These are phyloP conservation scores for Carallia brachiata DNA, from an alignment of 345 rosid species.

Conservation along the genomic window DNA sequence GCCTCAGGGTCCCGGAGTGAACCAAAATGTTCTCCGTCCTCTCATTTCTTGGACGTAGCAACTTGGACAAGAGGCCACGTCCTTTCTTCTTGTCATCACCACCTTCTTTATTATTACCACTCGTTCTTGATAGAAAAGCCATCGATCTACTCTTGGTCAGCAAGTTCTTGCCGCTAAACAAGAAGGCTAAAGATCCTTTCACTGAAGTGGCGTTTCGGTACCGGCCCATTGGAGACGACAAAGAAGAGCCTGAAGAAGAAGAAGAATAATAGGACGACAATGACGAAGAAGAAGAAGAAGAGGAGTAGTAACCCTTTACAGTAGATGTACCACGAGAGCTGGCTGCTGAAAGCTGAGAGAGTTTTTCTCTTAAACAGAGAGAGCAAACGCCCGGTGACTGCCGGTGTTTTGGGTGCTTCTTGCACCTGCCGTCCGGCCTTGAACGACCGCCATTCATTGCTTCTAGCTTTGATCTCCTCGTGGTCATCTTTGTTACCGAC, in stretches of 20 bases:
- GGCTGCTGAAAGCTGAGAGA: constrained; percentile 31
- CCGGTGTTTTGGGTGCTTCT: constrained; percentile 53
- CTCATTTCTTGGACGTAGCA: constrained; percentile 25
- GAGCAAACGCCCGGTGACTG: constrained; percentile 66
- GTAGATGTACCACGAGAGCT: background rate
- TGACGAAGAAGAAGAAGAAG: constrained; percentile 20
- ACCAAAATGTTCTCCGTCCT: constrained; percentile 19
- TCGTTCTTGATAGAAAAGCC: constrained; percentile 28
- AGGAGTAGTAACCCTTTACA: constrained; percentile 9
- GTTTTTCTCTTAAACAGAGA: constrained; percentile 50
- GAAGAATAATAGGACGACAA: constrained; percentile 31
- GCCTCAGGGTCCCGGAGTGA: constrained; percentile 14
- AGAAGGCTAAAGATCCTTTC: constrained; percentile 22
- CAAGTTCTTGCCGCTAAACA: constrained; percentile 31
- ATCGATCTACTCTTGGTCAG: constrained; percentile 50
- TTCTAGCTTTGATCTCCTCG: constrained; percentile 22
- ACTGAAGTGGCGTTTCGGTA: constrained; percentile 7
- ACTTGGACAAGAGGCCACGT: constrained; percentile 44
- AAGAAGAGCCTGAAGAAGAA: constrained; percentile 38
- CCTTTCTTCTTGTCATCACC: constrained; percentile 22
- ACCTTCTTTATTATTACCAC: background rate
- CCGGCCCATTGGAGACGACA: constrained; percentile 32
- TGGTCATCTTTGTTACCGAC: constrained; percentile 21
- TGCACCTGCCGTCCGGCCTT: constrained; percentile 29
- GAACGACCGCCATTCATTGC: constrained; percentile 6